Base-by-base conservation (phyloP, 768 basidiomycete genomes). In the Phlegmacium glaucopus region DNA sequence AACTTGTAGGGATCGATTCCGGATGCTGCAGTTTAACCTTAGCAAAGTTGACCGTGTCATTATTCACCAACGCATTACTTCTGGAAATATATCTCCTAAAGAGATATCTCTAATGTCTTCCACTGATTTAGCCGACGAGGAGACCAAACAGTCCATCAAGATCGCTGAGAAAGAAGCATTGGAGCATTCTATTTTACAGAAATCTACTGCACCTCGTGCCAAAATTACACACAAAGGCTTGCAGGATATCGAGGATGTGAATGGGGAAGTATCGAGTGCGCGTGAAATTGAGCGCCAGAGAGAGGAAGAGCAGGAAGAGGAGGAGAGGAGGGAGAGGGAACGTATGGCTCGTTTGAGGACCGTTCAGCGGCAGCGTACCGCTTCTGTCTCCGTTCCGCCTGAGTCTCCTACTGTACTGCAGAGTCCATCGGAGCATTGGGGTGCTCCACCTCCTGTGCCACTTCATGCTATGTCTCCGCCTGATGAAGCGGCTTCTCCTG, bases 221-320 rank as follows among this genome's bases (percentile, higher is more conserved):
- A 94, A 94, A 66, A 87, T 92, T 51, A 95, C 92, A 22, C 92
- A 94, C 73, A 95, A 95, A 68, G 92, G 92, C 44, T 68, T 94
- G 52, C 85, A 94, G 72, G 86, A 91, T 58, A 91, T 95, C 59
- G 92, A 95, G 64, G 84, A 83, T 63, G 67, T 85, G 45, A 79
- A 80, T 55, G 85, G 82, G 11, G 66, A 66, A 38, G 52, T 59
- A 26, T 57, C 64, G 48, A 65, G 60, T 39, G 42, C 54, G 42
- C 70, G 68, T 52, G 79, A 82, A 53, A 66, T 72, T 56, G 87
- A 88, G 57, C 72, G 74, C 39, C 78, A 82, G 55, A 74, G 74
- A 42, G 79, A 80, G 58, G 76, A 72, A 22, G 82, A 83, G 63
- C 74, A 77, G 51, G 83, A 85, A 61, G 82, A 84, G 51, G 83